phyloP scores from a whole-genome alignment of 495 filamentous ascomycete species.

The Ascodesmis nigricans region DNA sequence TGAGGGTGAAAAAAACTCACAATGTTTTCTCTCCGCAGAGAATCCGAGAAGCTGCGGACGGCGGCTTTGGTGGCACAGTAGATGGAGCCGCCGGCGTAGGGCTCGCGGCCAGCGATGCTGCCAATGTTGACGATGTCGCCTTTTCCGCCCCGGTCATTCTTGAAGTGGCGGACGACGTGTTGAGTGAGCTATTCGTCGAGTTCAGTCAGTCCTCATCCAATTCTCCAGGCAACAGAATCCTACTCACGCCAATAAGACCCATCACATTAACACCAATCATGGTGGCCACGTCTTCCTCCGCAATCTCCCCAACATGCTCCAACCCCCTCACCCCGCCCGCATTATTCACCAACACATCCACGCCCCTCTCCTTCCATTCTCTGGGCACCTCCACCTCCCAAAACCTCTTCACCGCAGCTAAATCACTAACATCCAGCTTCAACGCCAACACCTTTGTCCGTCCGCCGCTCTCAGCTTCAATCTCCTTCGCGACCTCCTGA shows the following conservation, averaged over 20 bases:
- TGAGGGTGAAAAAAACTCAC: too few relatives aligned
- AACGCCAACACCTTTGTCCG: conserved; percentile 61
- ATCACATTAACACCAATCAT: conserved; percentile 91
- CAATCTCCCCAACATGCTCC: conserved; percentile 67
- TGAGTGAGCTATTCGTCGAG: conserved; percentile 53
- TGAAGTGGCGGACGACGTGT: conserved; percentile 65
- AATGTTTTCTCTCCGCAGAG: conserved; percentile 72
- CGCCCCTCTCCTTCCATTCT: conserved; percentile 47
- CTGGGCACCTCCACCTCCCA: conserved; percentile 43
- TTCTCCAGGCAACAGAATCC: not conserved
- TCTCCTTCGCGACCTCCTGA: conserved; percentile 52
- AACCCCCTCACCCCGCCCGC: conserved; percentile 80
- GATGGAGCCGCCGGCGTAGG: conserved; percentile 75
- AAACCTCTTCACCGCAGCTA: conserved; percentile 53
- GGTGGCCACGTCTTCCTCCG: conserved; percentile 54
- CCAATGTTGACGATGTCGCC: conserved; percentile 97
- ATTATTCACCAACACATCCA: conserved; percentile 90
- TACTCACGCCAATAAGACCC: conserved; percentile 51
- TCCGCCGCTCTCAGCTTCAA: conserved; percentile 44
- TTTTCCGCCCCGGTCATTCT: conserved; percentile 54
- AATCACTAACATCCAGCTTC: conserved; percentile 68
- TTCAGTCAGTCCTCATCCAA: not conserved
- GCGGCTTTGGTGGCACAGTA: conserved; percentile 97
- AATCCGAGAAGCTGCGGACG: conserved; percentile 71
- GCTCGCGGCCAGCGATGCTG: conserved; percentile 77